phyloP scores from a whole-genome alignment of 257 asterid genomes.

The Sherardia arvensis region DNA sequence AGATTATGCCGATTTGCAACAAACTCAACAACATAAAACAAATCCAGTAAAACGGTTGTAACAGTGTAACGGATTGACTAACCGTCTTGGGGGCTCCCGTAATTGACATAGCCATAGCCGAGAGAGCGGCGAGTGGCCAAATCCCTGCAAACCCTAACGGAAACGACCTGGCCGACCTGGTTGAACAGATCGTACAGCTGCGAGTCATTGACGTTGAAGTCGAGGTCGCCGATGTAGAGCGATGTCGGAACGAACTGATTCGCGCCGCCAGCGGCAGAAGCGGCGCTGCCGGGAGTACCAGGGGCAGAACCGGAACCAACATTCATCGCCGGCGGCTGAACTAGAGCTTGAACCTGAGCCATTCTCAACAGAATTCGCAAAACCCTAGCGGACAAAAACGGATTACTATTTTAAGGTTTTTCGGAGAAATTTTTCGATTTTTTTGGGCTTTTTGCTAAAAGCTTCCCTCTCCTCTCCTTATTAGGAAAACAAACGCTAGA shows the following conservation, averaged over 20 bases:
- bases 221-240: slow-evolving; percentile 88
- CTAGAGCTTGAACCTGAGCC: slow-evolving; percentile 91
- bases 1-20: not conserved
- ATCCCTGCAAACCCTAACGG: slow-evolving; percentile 92
- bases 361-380: slow-evolving; percentile 22
- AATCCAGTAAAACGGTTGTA: slow-evolving; percentile 13
- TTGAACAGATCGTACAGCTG: slow-evolving; percentile 81
- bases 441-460: slow-evolving; percentile 16
- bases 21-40: not conserved
- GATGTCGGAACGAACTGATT: slow-evolving; percentile 63
- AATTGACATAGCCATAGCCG: slow-evolving; percentile 91
- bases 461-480: slow-evolving; percentile 96
- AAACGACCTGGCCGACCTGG: slow-evolving; percentile 83
- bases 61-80: slow-evolving; percentile 3
- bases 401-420: slow-evolving; percentile 2
- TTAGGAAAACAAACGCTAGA: slow-evolving; percentile 26
- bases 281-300: slow-evolving; percentile 28
- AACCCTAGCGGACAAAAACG: slow-evolving; percentile 2
- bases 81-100: slow-evolving; percentile 71
- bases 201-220: slow-evolving; percentile 59
- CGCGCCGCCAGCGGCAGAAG: slow-evolving; percentile 28
- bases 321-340: slow-evolving; percentile 51
- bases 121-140: slow-evolving; percentile 59
- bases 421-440: slow-evolving; percentile 18
- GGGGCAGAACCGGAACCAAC: slow-evolving; percentile 9